phyloP scores from a whole-genome alignment of 768 basidiomycete genomes.

The Rossbeevera mucosa region DNA sequence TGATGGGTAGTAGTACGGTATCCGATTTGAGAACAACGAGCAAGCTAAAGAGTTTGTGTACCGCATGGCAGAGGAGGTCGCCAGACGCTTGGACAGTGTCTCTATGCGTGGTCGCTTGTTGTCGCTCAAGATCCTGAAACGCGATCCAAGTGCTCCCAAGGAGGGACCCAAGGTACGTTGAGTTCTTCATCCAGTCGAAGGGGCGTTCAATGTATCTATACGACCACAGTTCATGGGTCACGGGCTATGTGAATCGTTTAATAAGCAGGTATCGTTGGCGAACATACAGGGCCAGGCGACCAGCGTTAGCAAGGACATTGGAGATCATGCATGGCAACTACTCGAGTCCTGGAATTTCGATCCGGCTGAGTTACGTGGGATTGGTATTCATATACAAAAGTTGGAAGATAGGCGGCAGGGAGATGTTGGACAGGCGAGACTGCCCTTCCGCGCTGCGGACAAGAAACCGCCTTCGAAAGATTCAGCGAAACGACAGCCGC shows the following conservation, averaged over 20 bases:
- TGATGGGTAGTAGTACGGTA: slow-evolving; percentile 68
- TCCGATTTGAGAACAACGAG: slow-evolving; percentile 80
- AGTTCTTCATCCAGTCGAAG: neutral
- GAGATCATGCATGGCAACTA: slow-evolving; percentile 70
- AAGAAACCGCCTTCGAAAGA: slow-evolving; percentile 1
- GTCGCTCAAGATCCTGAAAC: slow-evolving; percentile 85
- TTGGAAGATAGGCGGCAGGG: slow-evolving; percentile 51
- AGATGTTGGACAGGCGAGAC: slow-evolving; percentile 51
- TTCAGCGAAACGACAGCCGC: slow-evolving; percentile 6
- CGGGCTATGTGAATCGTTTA: slow-evolving; percentile 78
- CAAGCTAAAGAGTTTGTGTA: slow-evolving; percentile 77
- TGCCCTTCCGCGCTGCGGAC: slow-evolving; percentile 49
- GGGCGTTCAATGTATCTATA: neutral
- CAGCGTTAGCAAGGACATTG: slow-evolving; percentile 66
- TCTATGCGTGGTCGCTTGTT: slow-evolving; percentile 69
- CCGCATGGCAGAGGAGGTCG: slow-evolving; percentile 75
- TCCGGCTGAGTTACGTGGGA: slow-evolving; percentile 82
- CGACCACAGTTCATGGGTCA: slow-evolving; percentile 79
- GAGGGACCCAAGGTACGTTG: slow-evolving; percentile 81
- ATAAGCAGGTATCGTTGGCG: slow-evolving; percentile 60
- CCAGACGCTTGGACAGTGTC: slow-evolving; percentile 62
- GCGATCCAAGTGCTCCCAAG: slow-evolving; percentile 78
- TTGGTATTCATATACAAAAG: slow-evolving; percentile 89
- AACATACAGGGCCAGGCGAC: slow-evolving; percentile 65
- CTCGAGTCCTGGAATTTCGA: slow-evolving; percentile 72